Evolutionary conservation across 1,284 basidiomycete genomes (phyloP), one percentile per base, ranked within the genome.

Genomic region (Cystobasidiaceae sp.): DNA sequence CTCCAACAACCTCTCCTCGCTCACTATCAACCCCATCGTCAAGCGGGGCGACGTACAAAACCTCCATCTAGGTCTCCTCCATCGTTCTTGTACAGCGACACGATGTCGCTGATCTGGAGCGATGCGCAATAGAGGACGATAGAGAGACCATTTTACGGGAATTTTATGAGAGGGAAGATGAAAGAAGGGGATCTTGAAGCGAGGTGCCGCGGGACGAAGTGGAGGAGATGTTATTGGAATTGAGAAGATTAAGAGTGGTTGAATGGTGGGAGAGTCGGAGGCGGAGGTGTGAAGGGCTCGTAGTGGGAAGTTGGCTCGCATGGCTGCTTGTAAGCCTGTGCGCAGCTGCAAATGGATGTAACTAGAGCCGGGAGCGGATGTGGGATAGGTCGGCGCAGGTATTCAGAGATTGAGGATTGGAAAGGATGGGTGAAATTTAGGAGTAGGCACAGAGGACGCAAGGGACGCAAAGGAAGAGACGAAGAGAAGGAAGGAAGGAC

Each of bases 81-180:
- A 64, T 28, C 61, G 46, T 17, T 13, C 15, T 23, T 27, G 23
- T 9, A 48, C 21, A 2, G 28, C 33, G 0, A 13, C 19, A 23
- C 49, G 50, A 46, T 65, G 48, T 15, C 49, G 65, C 0, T 25
- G 2, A 21, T 23, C 78, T 0, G 82, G 81, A 6, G 86, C 80
- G 56, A 81, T 74, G 30, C 80, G 79, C 46, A 89, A 74, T 4
- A 93, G 79, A 6, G 84, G 82, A 25, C 89, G 81, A 74, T 91
- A 93, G 8, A 92, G 77, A 0, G 80, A 74, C 84, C 85, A 85
- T 74, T 86, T 75, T 0, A 88, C 90, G 2, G 90, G 89, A 30
- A 85, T 76, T 27, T 85, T 83, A 75, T 93, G 91, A 0, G 83
- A 84, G 0, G 80, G 78, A 43, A 91, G 84, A 51, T 82, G 75